A percentile compares a stretch with the other conserved stretches of the same genome.
Conservation (phyloP, 306 rosid species). For the Alnus rubra region DNA sequence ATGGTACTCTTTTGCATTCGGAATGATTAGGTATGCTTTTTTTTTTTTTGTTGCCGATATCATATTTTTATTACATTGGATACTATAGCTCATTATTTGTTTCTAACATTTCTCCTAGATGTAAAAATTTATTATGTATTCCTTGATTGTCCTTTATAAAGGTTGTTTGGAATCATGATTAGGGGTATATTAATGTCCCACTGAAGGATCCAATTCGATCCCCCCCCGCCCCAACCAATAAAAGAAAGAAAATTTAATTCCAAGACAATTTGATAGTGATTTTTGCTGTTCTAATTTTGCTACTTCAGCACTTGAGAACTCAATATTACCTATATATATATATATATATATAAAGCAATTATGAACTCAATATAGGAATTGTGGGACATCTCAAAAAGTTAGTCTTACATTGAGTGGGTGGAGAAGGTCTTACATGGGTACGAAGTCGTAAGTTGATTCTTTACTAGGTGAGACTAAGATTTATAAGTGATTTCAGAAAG, state of each 20-base stretch:
- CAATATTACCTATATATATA: background rate
- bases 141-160: background rate
- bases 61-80: constrained; percentile 17
- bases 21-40: constrained; percentile 45
- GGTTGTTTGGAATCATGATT: background rate
- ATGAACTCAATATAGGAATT: too few species aligned
- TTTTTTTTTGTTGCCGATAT: background rate
- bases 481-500: too few species aligned
- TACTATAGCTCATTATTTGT: constrained; percentile 11
- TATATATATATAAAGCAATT: too few species aligned
- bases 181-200: background rate
- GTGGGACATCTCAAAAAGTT: too few species aligned
- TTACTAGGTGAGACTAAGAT: too few species aligned
- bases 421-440: too few species aligned
- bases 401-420: too few species aligned
- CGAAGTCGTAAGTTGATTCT: too few species aligned
- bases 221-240: too few species aligned
- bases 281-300: background rate
- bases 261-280: background rate
- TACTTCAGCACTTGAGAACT: background rate
- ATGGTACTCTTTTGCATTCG: constrained; percentile 40
- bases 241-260: background rate
- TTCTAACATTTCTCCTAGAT: constrained; percentile 9
- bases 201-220: too few species aligned
- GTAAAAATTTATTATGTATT: background rate